Conservation (phyloP, 2,329 filamentous ascomycete genomes). For the Albifimbria verrucaria region DNA sequence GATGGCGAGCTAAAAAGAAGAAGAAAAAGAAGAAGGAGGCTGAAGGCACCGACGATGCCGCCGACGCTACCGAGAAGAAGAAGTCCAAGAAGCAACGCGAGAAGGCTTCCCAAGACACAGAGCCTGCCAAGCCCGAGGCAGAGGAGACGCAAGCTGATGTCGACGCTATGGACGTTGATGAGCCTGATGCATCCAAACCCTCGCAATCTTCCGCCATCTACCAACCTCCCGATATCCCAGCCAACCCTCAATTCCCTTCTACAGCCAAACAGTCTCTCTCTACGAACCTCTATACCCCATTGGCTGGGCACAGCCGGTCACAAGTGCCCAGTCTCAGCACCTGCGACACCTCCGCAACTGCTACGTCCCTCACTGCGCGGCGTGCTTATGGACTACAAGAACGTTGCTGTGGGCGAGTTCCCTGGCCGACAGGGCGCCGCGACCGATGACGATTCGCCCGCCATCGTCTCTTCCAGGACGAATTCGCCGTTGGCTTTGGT, state of each 20-base stretch:
- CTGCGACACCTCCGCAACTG: slow-evolving; percentile 72
- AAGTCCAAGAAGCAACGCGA: slow-evolving; percentile 28
- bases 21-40: slow-evolving; percentile 27
- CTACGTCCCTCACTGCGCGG: slow-evolving; percentile 72
- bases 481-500: slow-evolving; percentile 81
- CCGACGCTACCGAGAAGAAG: slow-evolving; percentile 14
- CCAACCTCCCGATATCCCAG: slow-evolving; percentile 34
- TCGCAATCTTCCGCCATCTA: slow-evolving; percentile 25
- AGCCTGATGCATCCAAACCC: slow-evolving; percentile 22
- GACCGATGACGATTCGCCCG: slow-evolving; percentile 43
- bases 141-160: slow-evolving; percentile 14
- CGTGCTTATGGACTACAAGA: slow-evolving; percentile 71
- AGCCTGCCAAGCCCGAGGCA: slow-evolving; percentile 11
- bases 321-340: slow-evolving; percentile 70
- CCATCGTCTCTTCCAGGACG: slow-evolving; percentile 60
- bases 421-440: slow-evolving; percentile 49
- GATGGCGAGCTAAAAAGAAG: slow-evolving; percentile 21
- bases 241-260: slow-evolving; percentile 61
- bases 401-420: slow-evolving; percentile 61
- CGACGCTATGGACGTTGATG: slow-evolving; percentile 39
- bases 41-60: slow-evolving; percentile 3
- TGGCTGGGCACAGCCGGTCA: slow-evolving; percentile 66
- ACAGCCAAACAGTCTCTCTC: slow-evolving; percentile 74
- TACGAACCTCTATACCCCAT: slow-evolving; percentile 72
- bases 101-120: slow-evolving; percentile 21